Evolutionary conservation across 2,329 filamentous ascomycete species (phyloP).

Genomic region (Paecilomyces variotii): DNA sequence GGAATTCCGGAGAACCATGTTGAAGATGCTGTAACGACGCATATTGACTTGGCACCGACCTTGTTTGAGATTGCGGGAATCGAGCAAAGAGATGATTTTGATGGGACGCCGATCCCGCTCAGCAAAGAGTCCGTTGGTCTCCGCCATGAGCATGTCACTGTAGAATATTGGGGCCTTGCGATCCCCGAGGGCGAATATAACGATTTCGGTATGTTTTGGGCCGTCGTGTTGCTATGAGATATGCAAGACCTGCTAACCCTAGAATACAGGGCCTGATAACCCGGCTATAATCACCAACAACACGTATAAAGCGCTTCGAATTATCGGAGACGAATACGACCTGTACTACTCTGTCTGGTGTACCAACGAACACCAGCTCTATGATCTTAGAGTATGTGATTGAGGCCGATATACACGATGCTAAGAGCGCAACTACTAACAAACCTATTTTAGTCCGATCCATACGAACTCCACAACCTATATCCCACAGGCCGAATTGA

Average conservation of each 20-base stretch:
- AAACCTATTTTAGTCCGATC: constrained; percentile 18
- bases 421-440: not conserved
- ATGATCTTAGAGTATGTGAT: constrained; percentile 25
- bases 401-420: not conserved
- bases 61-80: constrained; percentile 41
- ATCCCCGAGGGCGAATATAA: constrained; percentile 24
- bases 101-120: constrained; percentile 47
- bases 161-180: constrained; percentile 49
- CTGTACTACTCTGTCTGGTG: constrained; percentile 37
- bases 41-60: constrained; percentile 58
- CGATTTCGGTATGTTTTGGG: constrained; percentile 14
- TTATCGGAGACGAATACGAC: constrained; percentile 28
- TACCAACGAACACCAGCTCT: constrained; percentile 33
- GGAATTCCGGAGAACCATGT: constrained; percentile 40
- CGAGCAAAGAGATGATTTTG: constrained; percentile 44
- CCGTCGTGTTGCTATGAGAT: not conserved
- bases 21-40: constrained; percentile 47
- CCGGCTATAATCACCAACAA: constrained; percentile 20
- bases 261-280: constrained; percentile 16
- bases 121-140: constrained; percentile 15
- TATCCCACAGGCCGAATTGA: constrained; percentile 7
- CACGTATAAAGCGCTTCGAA: constrained; percentile 33
- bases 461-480: constrained; percentile 30
- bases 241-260: not conserved
- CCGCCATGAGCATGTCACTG: constrained; percentile 48